phyloP scores from a whole-genome alignment of 108 stramenopile genomes.

The Hondaea fermentalgiana region DNA sequence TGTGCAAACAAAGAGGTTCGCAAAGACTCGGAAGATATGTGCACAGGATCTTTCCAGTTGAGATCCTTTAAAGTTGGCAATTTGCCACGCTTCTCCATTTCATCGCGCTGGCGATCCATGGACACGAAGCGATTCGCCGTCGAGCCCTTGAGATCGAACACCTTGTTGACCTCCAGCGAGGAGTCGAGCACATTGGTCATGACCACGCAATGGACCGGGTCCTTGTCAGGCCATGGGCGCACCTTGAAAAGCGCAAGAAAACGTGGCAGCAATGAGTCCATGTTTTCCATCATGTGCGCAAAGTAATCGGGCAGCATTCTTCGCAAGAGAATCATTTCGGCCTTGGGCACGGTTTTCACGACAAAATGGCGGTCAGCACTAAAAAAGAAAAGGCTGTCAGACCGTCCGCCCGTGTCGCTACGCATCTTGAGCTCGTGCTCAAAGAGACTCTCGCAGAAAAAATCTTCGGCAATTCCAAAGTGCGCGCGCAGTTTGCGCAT shows the following conservation, averaged over 20 bases:
- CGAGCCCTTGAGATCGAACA: neutral
- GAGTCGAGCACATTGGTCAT: constrained; percentile 6
- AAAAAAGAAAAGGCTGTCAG: neutral
- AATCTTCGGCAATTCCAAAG: neutral
- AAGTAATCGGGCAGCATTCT: neutral
- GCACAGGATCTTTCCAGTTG: neutral
- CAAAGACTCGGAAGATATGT: neutral
- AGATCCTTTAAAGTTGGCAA: neutral
- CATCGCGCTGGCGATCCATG: neutral
- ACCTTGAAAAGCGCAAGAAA: neutral
- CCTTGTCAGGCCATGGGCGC: neutral
- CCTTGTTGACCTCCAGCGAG: neutral
- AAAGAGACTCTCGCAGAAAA: constrained; percentile 8
- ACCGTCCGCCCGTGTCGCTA: neutral
- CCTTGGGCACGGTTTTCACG: neutral
- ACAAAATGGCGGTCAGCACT: neutral
- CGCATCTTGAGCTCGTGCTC: constrained; percentile 12
- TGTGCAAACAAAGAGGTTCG: neutral
- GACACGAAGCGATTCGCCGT: constrained; percentile 9
- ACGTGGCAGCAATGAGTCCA: neutral
- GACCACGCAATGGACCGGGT: neutral
- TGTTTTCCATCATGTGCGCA: neutral
- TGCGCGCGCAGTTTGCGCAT: neutral
- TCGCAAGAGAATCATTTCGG: neutral
- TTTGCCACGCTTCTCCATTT: neutral